Base-by-base conservation (phyloP, 139 green algal genomes). In the Chlorella sp. region DNA sequence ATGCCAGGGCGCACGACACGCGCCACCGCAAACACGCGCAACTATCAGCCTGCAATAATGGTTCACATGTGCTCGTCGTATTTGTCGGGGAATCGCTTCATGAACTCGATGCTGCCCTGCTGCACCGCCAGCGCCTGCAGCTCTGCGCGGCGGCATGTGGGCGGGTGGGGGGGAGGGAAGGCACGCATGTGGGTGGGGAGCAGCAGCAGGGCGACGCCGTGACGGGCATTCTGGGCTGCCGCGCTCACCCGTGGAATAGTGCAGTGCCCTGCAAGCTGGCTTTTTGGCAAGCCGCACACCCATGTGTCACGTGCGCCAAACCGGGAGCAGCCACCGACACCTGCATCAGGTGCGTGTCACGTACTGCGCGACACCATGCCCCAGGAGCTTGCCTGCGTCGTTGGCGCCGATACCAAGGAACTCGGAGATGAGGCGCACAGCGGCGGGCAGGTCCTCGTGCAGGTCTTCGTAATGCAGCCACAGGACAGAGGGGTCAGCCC, bases 391-490 rank as follows among this genome's bases (percentile, higher is more conserved):
- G 60, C 60, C 64, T 70, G 64, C 32, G 75, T 90, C 83, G 11
- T 82, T 62, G 11, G 44, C n/a, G 2, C 79, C 88, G 17, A 88
- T 41, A 3, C 76, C 70, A 26, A 92, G 60, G 41, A 92, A 92
- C 30, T 82, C 46, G 26, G 89, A 76, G 34, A 92, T 83, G 22
- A 86, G 73, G 17, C 51, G 34, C 44, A 91, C 89, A 19, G 40
- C 80, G 0, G 58, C 84, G 24, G 51, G 43, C 65, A 88, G 51
- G 73, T 92, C 73, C n/a, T 76, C 46, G n/a, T 89, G 81, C 41
- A 92, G 56, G 79, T 92, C 84, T 38, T 92, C 89, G n/a, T 90
- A 92, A 34, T 87, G 83, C 40, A 92, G 68, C 81, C 83, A 92
- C 54, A 92, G 86, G 40, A 92, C 73, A 43, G 82, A 76, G 41